Evolutionary conservation across 2,329 filamentous ascomycete species (phyloP), one percentile per base, ranked within the genome.

Genomic region (Botrytis tulipae): DNA sequence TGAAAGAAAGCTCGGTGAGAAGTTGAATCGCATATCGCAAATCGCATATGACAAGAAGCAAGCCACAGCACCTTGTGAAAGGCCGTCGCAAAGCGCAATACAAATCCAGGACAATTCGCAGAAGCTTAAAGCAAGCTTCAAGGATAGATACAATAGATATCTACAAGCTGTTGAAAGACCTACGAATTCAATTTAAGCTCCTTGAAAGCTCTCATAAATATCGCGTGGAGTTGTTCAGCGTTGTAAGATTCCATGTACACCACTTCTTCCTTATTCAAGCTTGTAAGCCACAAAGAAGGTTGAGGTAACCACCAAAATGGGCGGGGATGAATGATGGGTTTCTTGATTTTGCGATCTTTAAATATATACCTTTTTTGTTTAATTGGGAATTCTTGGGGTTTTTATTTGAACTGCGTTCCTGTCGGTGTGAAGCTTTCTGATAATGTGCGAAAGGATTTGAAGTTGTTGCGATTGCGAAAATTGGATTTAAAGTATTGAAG

Each of bases 181-280:
- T 81, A 80, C 79, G 77, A 79, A 80, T 75, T 79, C 76, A 77
- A 78, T 75, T 78, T 77, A 76, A 78, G 78, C 78, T 77, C 76
- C 70, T 70, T 76, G 42, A 73, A 76, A 79, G 78, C 78, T 79
- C 76, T 78, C 76, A 79, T 77, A 78, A 77, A 78, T 76, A 76
- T 80, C 78, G 79, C 76, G 77, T 79, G 78, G 77, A 77, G 75
- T 80, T 74, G 76, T 80, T 74, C 76, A 77, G 73, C 74, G 73
- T 74, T 76, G 74, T 76, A 76, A 76, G 77, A 76, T 76, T 78
- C 74, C 78, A 76, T 70, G 74, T 76, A 75, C 77, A 78, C 76
- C 74, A 40, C 37, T 66, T 65, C 37, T 66, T 37, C 12, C 51
- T 57, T 18, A 18, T 57, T 60, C 29, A 60, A 67, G 70, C 70